Conservation (phyloP, 495 filamentous ascomycete species). For the Neurospora pannonica region DNA sequence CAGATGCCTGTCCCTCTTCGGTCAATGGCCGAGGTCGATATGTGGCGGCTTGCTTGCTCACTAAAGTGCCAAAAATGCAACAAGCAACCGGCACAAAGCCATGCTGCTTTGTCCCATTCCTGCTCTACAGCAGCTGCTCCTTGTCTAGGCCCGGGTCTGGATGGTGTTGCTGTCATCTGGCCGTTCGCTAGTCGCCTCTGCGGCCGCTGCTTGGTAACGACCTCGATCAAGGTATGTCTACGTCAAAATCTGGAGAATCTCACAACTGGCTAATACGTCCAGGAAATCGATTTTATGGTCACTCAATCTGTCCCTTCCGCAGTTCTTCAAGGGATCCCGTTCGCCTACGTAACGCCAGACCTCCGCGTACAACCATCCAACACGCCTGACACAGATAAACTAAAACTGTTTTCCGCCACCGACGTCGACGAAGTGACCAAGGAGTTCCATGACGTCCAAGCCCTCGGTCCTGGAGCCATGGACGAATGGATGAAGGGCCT, state of each 20-base stretch:
- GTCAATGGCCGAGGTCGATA: slow-evolving; percentile 46
- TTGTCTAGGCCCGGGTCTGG: slow-evolving; percentile 42
- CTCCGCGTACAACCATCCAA: slow-evolving; percentile 46
- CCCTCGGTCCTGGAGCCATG: slow-evolving; percentile 48
- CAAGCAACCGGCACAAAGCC: slow-evolving; percentile 9
- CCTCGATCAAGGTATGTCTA: slow-evolving; percentile 48
- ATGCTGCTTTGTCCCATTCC: neutral
- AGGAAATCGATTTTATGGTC: slow-evolving; percentile 60
- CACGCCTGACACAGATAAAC: slow-evolving; percentile 34
- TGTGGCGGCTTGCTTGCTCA: slow-evolving; percentile 52
- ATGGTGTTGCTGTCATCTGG: slow-evolving; percentile 51
- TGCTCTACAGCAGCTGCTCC: slow-evolving; percentile 18
- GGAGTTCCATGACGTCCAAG: slow-evolving; percentile 48
- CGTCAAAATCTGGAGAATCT: neutral
- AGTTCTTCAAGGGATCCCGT: slow-evolving; percentile 53
- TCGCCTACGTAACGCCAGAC: slow-evolving; percentile 50
- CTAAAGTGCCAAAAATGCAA: slow-evolving; percentile 47
- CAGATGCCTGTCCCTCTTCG: slow-evolving; percentile 48
- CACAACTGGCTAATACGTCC: slow-evolving; percentile 11
- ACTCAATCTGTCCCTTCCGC: slow-evolving; percentile 46
- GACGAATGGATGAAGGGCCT: slow-evolving; percentile 73
- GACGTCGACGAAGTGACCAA: slow-evolving; percentile 46
- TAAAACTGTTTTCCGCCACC: slow-evolving; percentile 50
- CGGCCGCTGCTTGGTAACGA: slow-evolving; percentile 47
- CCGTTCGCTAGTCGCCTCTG: slow-evolving; percentile 55